Evolutionary conservation across 2,329 filamentous ascomycete species (phyloP), one percentile per base, ranked within the genome.

Genomic region (Fusarium sp.): DNA sequence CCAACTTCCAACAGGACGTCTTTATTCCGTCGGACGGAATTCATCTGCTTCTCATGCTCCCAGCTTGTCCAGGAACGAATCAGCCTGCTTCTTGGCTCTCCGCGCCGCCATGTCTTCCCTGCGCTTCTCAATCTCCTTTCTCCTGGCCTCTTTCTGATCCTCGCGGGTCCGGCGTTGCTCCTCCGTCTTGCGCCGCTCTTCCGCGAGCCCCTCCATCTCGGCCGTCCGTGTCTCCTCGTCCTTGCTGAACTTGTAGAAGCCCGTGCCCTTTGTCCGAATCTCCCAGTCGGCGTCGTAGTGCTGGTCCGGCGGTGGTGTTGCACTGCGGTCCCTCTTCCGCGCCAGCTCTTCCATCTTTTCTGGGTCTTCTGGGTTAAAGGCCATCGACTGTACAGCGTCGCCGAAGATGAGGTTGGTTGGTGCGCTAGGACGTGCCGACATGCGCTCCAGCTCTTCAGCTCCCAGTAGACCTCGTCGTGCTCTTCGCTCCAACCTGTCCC

Each of bases 231-330:
- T 86, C 74, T 89, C 91, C 79, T 93, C 92, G 82, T 97, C 93
- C 74, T 89, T 90, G 68, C 92, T 94, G 81, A 99, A 98, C 66
- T 93, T 92, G 85, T 95, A 98, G 84, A 98, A 99, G 0, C 94
- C 97, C 0, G 94, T 94, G 5, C 97, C 97, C 78, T 97, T 96
- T 52, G 91, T 94, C 70, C 97, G 88, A 58, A 98, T 91, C 87
- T 99, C 97, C 70, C 88, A 89, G 70, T 90, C 89, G 1, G 94
- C 94, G 81, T 98, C 93, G 83, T 98, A 99, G 84, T 98, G 96
- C 78, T 88, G 87, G 77, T 92, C 90, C 9, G 92, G 90, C 7
- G 95, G 95, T 63, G 95, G 95, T 58, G 95, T 98, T 61, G 92
- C 87, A 77, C 91, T 93, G 66, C 92, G 89, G 84, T 98, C 95